phyloP scores from a whole-genome alignment of 768 basidiomycete species.

The Punctularia strigosozonata region DNA sequence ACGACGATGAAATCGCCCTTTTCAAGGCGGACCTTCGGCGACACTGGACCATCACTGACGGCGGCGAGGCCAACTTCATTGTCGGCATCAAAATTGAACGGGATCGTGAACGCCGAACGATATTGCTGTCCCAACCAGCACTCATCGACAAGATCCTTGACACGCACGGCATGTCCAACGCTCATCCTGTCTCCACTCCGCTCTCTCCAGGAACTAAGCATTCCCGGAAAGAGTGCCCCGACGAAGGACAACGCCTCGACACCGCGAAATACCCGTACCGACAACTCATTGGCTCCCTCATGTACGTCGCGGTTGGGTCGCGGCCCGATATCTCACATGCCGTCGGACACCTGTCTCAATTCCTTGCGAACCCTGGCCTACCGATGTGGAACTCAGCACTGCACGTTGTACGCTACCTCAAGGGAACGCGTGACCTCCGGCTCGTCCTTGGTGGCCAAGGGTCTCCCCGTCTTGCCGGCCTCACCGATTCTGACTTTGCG shows the following conservation, averaged over 20 bases:
- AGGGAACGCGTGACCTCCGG: conserved; percentile 14
- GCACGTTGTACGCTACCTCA: conserved; percentile 29
- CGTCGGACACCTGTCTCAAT: conserved; percentile 21
- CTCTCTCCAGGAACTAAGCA: conserved; percentile 1
- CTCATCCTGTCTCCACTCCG: conserved; percentile 3
- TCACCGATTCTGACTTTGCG: conserved; percentile 14
- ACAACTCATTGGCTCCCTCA: conserved; percentile 20
- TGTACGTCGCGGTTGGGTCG: conserved; percentile 21
- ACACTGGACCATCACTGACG: conserved; percentile 18
- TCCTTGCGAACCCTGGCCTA: conserved; percentile 17
- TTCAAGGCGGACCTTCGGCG: conserved; percentile 13
- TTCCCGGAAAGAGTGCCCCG: conserved; percentile 3
- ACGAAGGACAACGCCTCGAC: too few species aligned
- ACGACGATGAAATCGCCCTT: conserved; percentile 1
- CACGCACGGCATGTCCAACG: not conserved
- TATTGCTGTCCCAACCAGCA: conserved; percentile 17
- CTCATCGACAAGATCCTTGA: conserved; percentile 14
- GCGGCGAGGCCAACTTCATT: conserved; percentile 17
- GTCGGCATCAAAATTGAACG: conserved; percentile 21
- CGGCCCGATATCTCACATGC: conserved; percentile 29
- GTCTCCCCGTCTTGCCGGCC: too few species aligned
- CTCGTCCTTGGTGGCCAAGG: too few species aligned
- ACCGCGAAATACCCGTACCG: too few species aligned
- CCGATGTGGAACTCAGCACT: conserved; percentile 27
- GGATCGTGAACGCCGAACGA: conserved; percentile 7